Percentiles rank a stretch among this genome's conserved stretches.
phyloP scores from a whole-genome alignment of 139 green algal genomes.

The Volvox reticuliferus region DNA sequence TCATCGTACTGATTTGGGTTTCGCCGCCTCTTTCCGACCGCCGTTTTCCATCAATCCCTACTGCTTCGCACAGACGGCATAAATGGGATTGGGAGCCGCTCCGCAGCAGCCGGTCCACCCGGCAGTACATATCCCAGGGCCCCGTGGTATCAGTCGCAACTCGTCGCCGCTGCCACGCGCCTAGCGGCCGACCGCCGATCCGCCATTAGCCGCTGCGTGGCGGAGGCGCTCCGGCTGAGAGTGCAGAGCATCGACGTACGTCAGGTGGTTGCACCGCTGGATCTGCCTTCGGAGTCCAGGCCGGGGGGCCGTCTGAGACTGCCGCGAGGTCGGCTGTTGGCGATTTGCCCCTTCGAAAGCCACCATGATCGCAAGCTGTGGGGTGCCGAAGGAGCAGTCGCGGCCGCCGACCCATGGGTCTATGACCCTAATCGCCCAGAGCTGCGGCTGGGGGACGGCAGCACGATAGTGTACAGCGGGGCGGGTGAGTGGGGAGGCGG shows the following conservation, averaged over 20 bases:
- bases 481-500: conserved; percentile 56
- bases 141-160: not conserved
- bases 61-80: no score
- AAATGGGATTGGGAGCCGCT: no score
- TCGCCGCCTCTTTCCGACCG: no score
- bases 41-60: no score
- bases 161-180: conserved; percentile 9
- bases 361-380: conserved; percentile 73
- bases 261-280: conserved; percentile 54
- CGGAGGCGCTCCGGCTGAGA: conserved; percentile 73
- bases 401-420: conserved; percentile 3
- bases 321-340: conserved; percentile 71
- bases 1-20: no score
- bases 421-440: conserved; percentile 62
- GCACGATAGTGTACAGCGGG: conserved; percentile 63
- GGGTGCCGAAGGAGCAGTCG: not conserved
- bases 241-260: conserved; percentile 75
- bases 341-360: conserved; percentile 72
- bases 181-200: conserved; percentile 51
- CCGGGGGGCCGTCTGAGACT: conserved; percentile 27
- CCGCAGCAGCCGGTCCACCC: no score
- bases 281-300: not conserved
- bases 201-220: conserved; percentile 43
- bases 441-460: conserved; percentile 59
- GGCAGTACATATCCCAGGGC: no score